Conservation (phyloP, 768 basidiomycete species). For the Tylopilus rubrobrunneus region DNA sequence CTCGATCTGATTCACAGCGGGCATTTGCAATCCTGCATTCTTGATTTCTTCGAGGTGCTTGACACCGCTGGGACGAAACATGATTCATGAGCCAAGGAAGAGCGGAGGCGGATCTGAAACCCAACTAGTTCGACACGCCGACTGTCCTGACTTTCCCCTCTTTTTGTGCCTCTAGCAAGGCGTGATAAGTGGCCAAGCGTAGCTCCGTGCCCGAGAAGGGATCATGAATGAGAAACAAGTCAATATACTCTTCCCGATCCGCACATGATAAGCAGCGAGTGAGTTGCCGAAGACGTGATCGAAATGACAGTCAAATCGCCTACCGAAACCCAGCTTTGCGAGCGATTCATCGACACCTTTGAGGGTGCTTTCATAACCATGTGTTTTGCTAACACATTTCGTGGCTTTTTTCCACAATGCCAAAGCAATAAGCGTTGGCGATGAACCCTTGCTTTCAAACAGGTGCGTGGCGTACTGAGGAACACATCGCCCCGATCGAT, state of each 20-base stretch:
- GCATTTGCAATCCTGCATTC: constrained; percentile 56
- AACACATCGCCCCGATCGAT: constrained; percentile 60
- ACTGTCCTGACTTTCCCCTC: constrained; percentile 66
- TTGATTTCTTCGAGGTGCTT: constrained; percentile 75
- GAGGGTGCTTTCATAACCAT: constrained; percentile 61
- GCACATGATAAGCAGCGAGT: background rate
- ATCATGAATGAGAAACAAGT: constrained; percentile 78
- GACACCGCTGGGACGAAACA: constrained; percentile 44
- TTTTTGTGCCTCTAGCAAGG: constrained; percentile 56
- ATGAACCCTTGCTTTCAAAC: background rate
- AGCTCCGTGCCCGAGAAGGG: constrained; percentile 58
- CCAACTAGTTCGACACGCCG: constrained; percentile 86
- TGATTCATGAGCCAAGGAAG: background rate
- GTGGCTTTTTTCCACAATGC: constrained; percentile 44
- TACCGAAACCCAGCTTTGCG: constrained; percentile 55
- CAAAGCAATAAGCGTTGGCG: constrained; percentile 2
- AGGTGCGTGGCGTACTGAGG: constrained; percentile 48
- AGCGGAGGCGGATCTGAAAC: background rate
- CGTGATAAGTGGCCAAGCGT: constrained; percentile 70
- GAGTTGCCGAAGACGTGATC: constrained; percentile 10
- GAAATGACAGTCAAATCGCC: constrained; percentile 9
- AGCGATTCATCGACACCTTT: constrained; percentile 61
- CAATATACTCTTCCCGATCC: constrained; percentile 48
- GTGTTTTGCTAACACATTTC: constrained; percentile 53
- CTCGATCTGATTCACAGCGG: constrained; percentile 82